Conservation (phyloP, 1,139 yeast genomes). For the Magnusiomyces sp. region DNA sequence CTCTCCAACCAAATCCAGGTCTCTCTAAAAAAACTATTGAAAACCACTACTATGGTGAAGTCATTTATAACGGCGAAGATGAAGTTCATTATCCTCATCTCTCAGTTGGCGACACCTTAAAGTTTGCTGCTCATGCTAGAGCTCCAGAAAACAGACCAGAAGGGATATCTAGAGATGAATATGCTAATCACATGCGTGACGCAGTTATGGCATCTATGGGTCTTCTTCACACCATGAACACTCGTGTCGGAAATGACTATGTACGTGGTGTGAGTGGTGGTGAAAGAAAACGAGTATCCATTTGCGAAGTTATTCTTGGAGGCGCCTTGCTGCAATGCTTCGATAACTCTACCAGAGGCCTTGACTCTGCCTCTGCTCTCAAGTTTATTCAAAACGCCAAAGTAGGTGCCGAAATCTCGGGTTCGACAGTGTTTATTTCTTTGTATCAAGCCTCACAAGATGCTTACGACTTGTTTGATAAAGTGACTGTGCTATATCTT, state of each 20-base stretch:
- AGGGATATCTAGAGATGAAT: constrained; percentile 48
- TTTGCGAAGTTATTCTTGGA: constrained; percentile 58
- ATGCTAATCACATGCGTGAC: constrained; percentile 54
- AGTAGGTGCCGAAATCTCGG: constrained; percentile 50
- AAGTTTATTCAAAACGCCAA: constrained; percentile 67
- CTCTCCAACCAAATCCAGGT: no score
- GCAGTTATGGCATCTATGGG: constrained; percentile 71
- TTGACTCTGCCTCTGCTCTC: constrained; percentile 67
- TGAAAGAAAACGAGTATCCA: constrained; percentile 75
- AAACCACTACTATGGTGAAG: constrained; percentile 39
- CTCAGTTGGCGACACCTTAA: constrained; percentile 62
- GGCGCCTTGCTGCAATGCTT: constrained; percentile 60
- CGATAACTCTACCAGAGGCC: constrained; percentile 71
- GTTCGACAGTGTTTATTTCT: constrained; percentile 61
- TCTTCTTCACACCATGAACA: constrained; percentile 53
- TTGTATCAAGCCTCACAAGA: no score
- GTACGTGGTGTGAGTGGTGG: constrained; percentile 82
- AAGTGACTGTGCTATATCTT: constrained; percentile 61
- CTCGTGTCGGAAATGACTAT: constrained; percentile 62
- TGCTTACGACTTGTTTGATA: constrained; percentile 69
- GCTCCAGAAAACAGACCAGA: constrained; percentile 59
- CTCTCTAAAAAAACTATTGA: constrained; percentile 8
- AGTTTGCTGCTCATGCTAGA: constrained; percentile 54
- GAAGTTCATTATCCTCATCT: constrained; percentile 68
- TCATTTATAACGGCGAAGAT: constrained; percentile 43